These are phyloP conservation scores for Capronia coronata DNA, from an alignment of 2,329 filamentous ascomycete species.

Conservation along the genomic window DNA sequence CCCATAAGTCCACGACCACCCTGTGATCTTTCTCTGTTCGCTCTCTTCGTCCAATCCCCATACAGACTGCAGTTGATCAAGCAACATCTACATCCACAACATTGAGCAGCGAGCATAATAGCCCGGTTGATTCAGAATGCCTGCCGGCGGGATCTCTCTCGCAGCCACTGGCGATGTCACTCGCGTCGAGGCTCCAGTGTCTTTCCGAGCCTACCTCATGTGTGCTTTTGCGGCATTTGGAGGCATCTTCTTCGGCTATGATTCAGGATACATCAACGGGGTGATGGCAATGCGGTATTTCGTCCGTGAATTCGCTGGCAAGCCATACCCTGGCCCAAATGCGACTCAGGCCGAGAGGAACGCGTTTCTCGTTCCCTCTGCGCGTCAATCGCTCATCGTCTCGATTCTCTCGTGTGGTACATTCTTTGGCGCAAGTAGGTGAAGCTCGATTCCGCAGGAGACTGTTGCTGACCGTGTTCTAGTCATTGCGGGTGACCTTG, in stretches of 20 bases:
- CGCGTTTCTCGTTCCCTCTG: constrained; percentile 39
- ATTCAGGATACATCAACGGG: constrained; percentile 50
- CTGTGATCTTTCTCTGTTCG: no score
- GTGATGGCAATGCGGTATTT: constrained; percentile 49
- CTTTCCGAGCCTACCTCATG: constrained; percentile 54
- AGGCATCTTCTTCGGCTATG: constrained; percentile 56
- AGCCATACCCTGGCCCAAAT: no score
- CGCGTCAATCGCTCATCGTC: constrained; percentile 56
- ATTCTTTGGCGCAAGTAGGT: constrained; percentile 76
- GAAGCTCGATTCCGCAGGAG: no score
- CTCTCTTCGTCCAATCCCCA: no score
- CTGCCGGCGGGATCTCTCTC: constrained; percentile 5
- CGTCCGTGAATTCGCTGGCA: constrained; percentile 37
- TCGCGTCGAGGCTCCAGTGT: constrained; percentile 54
- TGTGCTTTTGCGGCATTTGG: constrained; percentile 56
- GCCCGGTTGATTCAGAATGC: background rate
- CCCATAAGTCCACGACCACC: no score
- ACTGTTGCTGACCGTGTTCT: no score
- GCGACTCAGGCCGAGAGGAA: no score
- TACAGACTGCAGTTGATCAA: no score
- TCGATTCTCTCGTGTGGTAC: constrained; percentile 72
- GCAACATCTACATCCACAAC: no score
- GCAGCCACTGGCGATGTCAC: constrained; percentile 38
- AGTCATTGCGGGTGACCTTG: constrained; percentile 67
- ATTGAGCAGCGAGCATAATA: no score